phyloP scores from a whole-genome alignment of 2,329 filamentous ascomycete species.

The Fusarium sp. region DNA sequence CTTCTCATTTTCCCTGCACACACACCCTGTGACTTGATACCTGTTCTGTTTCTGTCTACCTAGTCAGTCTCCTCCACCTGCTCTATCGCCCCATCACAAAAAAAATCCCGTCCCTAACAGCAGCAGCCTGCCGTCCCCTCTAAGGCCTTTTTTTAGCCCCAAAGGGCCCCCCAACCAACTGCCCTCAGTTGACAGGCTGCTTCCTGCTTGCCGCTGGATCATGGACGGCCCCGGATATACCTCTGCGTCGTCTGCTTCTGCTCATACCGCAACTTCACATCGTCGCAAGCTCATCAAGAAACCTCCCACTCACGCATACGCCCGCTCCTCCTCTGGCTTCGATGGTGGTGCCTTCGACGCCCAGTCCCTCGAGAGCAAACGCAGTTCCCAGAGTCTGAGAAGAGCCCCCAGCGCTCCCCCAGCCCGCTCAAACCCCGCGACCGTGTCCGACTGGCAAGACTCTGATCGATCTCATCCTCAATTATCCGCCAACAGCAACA shows the following conservation, averaged over 20 bases:
- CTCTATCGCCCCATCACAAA: constrained; percentile 36
- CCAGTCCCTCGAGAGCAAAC: constrained; percentile 67
- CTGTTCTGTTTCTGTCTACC: constrained; percentile 19
- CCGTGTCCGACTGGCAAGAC: constrained; percentile 58
- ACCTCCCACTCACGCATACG: constrained; percentile 60
- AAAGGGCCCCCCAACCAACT: constrained; percentile 25
- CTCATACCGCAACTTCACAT: constrained; percentile 57
- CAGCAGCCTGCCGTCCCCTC: constrained; percentile 33
- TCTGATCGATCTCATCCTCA: constrained; percentile 42
- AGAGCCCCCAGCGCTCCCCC: constrained; percentile 68
- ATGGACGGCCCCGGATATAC: constrained; percentile 57
- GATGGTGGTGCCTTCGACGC: constrained; percentile 60
- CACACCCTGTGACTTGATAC: constrained; percentile 30
- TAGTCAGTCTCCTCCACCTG: constrained; percentile 35
- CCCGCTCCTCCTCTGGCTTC: constrained; percentile 57
- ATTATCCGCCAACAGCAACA: constrained; percentile 53
- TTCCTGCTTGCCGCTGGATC: constrained; percentile 45
- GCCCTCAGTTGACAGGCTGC: constrained; percentile 34
- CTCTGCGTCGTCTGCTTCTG: constrained; percentile 40
- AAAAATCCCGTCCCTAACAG: constrained; percentile 35
- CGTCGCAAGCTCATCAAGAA: constrained; percentile 72
- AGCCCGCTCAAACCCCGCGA: constrained; percentile 55
- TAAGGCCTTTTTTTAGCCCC: constrained; percentile 40
- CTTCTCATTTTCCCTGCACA: constrained; percentile 35
- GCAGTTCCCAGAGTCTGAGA: constrained; percentile 69